Percentiles rank a stretch among this genome's conserved stretches.
phyloP scores from a whole-genome alignment of 805 yeast species.

The Cyberlindnera maritima region DNA sequence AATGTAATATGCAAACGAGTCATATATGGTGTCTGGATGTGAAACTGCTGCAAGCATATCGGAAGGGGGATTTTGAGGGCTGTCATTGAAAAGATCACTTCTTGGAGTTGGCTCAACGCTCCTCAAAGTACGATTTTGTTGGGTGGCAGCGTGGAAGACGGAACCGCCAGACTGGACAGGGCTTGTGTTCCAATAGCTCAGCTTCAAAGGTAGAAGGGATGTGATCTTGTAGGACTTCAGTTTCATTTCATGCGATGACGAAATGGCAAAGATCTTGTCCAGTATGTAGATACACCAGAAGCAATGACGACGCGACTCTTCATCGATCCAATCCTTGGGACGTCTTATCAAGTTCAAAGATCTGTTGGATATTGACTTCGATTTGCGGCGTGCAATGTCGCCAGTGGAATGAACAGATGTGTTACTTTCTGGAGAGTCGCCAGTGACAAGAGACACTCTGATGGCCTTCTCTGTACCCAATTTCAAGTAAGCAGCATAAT shows the following conservation, averaged over 20 bases:
- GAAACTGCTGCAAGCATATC: not conserved
- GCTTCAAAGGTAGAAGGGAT: conserved; percentile 20
- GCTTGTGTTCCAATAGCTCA: conserved; percentile 17
- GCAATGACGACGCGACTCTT: conserved; percentile 27
- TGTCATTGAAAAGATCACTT: conserved; percentile 1
- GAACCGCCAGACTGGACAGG: not conserved
- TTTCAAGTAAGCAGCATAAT: conserved; percentile 25
- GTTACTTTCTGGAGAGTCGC: conserved; percentile 21
- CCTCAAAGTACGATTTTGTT: conserved; percentile 10
- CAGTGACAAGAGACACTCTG: conserved; percentile 9
- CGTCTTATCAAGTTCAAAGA: conserved; percentile 19
- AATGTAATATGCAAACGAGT: conserved; percentile 24
- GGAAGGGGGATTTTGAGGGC: conserved; percentile 2
- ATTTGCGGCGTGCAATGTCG: conserved; percentile 15
- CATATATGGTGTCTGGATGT: conserved; percentile 15
- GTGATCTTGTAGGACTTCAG: conserved; percentile 18
- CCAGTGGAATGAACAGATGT: conserved; percentile 18
- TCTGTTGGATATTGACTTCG: conserved; percentile 19
- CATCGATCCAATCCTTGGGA: conserved; percentile 26
- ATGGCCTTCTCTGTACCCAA: conserved; percentile 17
- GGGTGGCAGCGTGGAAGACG: conserved; percentile 1
- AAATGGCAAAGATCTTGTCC: conserved; percentile 25
- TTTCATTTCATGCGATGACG: conserved; percentile 26
- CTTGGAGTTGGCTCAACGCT: conserved; percentile 10
- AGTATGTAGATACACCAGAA: conserved; percentile 26